phyloP scores from a whole-genome alignment of 352 stramenopile genomes.

The Achlya hypogyna region DNA sequence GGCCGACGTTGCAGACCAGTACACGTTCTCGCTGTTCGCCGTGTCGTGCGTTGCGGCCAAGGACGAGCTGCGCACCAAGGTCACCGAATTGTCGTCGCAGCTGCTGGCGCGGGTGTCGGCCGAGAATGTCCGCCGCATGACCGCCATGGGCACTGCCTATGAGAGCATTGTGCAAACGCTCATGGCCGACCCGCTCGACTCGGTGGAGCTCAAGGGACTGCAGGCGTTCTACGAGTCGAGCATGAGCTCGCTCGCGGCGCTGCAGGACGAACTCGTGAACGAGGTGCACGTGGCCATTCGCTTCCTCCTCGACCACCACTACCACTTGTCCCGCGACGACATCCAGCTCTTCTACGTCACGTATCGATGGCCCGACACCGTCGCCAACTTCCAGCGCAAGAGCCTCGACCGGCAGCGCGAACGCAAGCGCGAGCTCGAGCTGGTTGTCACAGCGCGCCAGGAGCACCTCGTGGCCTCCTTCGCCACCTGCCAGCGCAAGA shows the following conservation, averaged over 20 bases:
- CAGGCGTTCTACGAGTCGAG: constrained; percentile 78
- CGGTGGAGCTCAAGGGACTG: constrained; percentile 81
- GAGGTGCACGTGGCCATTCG: constrained; percentile 68
- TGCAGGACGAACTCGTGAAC: constrained; percentile 70
- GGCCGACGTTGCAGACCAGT: constrained; percentile 67
- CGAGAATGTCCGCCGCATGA: constrained; percentile 85
- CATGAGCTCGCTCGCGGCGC: constrained; percentile 50
- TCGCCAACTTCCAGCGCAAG: constrained; percentile 87
- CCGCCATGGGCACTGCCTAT: constrained; percentile 73
- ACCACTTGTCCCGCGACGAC: constrained; percentile 79
- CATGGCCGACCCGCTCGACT: constrained; percentile 82
- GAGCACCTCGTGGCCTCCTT: constrained; percentile 81
- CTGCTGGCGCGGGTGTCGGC: constrained; percentile 76
- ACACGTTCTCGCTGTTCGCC: constrained; percentile 83
- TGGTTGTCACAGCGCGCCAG: constrained; percentile 82
- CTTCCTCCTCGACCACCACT: constrained; percentile 86
- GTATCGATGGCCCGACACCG: constrained; percentile 86
- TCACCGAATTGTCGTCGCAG: constrained; percentile 49
- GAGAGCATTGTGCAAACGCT: constrained; percentile 83
- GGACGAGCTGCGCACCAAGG: constrained; percentile 61
- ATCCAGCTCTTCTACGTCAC: constrained; percentile 86
- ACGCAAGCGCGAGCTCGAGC: constrained; percentile 81
- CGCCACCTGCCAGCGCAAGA: constrained; percentile 61
- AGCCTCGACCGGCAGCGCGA: constrained; percentile 86
- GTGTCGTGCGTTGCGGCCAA: constrained; percentile 86